A percentile compares a stretch with the other conserved stretches of the same genome.
Evolutionary conservation across 345 rosid species (phyloP).

Genomic region (Syzygium grande): DNA sequence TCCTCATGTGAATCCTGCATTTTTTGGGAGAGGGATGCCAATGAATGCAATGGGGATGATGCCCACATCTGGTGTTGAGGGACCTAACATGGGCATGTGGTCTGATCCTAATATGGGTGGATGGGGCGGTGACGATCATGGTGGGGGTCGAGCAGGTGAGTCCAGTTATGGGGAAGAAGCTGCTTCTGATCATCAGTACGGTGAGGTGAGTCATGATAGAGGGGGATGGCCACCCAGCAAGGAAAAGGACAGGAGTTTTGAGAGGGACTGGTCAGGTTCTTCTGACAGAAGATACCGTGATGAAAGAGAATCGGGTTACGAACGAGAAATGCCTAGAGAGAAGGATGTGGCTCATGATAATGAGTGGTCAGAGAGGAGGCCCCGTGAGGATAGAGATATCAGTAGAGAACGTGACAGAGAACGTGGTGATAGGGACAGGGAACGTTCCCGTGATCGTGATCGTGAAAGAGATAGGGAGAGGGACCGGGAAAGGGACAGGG

Average conservation of each 20-base stretch:
- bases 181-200: conserved; percentile 74
- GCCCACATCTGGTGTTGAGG: conserved; percentile 55
- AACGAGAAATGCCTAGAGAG: conserved; percentile 54
- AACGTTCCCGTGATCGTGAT: conserved; percentile 52
- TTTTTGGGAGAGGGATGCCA: conserved; percentile 71
- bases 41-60: conserved; percentile 78
- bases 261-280: conserved; percentile 69
- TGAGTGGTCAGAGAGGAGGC: conserved; percentile 54
- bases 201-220: conserved; percentile 63
- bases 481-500: conserved; percentile 44
- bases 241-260: conserved; percentile 63
- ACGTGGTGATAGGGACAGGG: conserved; percentile 51
- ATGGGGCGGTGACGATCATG: conserved; percentile 66
- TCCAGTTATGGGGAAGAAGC: conserved; percentile 88
- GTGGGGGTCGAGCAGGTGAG: conserved; percentile 66
- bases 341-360: conserved; percentile 48
- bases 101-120: conserved; percentile 66
- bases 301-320: conserved; percentile 52
- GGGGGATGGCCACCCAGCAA: conserved; percentile 45
- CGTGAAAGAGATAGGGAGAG: conserved; percentile 21
- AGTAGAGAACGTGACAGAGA: conserved; percentile 61
- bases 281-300: conserved; percentile 70
- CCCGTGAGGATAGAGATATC: conserved; percentile 50
- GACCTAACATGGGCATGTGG: conserved; percentile 83
- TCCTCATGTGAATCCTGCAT: conserved; percentile 86